A percentile compares a stretch with the other conserved stretches of the same genome.
Evolutionary conservation across 2,329 filamentous ascomycete genomes (phyloP).

Genomic region (Exophiala calicioides): DNA sequence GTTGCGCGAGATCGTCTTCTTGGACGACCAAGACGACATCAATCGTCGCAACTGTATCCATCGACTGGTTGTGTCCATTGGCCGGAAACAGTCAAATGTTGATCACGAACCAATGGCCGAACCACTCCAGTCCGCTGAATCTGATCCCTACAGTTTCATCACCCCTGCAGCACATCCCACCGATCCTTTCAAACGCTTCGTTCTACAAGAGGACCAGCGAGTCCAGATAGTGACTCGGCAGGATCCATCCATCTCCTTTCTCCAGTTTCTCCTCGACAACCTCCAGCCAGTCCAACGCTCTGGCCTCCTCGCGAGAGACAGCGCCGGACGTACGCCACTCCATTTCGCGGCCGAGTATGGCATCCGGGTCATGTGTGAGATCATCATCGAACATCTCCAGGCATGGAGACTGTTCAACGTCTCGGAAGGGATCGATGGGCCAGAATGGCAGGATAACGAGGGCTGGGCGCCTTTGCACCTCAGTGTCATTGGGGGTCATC

Average conservation of each 20-base stretch:
- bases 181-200: constrained; percentile 61
- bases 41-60: constrained; percentile 94
- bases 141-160: constrained; percentile 70
- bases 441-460: constrained; percentile 88
- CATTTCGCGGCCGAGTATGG: constrained; percentile 96
- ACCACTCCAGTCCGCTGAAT: constrained; percentile 50
- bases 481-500: constrained; percentile 87
- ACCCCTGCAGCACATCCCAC: constrained; percentile 73
- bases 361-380: constrained; percentile 83
- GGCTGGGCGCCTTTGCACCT: constrained; percentile 90
- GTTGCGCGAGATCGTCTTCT: constrained; percentile 65
- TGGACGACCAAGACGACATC: constrained; percentile 88
- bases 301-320: constrained; percentile 70
- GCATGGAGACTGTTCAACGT: constrained; percentile 85
- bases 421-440: constrained; percentile 79
- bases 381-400: constrained; percentile 85
- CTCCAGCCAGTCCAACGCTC: constrained; percentile 67
- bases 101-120: constrained; percentile 54
- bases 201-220: constrained; percentile 66
- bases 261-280: constrained; percentile 64
- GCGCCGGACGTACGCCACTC: constrained; percentile 78
- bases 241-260: constrained; percentile 73
- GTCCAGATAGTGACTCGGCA: constrained; percentile 63
- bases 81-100: constrained; percentile 66
- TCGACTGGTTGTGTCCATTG: constrained; percentile 87